Conservation (phyloP, 2,329 filamentous ascomycete genomes). For the Diaporthe batatas region DNA sequence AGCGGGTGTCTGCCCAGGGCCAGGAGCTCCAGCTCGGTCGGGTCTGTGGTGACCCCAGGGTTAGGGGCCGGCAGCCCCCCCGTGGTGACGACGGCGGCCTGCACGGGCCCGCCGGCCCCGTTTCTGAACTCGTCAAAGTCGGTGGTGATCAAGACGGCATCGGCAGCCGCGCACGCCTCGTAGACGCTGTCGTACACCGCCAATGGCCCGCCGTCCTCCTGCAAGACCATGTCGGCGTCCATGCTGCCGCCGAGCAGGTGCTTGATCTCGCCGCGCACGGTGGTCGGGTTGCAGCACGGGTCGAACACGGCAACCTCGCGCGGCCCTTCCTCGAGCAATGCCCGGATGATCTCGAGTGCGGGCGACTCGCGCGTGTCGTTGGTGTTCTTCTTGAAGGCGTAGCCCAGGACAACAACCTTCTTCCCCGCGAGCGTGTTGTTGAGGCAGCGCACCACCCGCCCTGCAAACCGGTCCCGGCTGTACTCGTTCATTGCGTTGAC, state of each 20-base stretch:
- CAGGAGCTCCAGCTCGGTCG: conserved; percentile 61
- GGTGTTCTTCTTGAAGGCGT: conserved; percentile 85
- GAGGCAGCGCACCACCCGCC: conserved; percentile 74
- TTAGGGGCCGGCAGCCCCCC: conserved; percentile 21
- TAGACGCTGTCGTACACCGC: conserved; percentile 63
- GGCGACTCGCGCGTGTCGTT: conserved; percentile 80
- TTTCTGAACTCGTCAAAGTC: conserved; percentile 66
- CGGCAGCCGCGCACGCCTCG: conserved; percentile 62
- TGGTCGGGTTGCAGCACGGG: conserved; percentile 68
- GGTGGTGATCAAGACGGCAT: conserved; percentile 67
- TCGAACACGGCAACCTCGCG: conserved; percentile 77
- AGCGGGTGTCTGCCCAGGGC: conserved; percentile 65
- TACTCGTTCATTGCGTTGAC: conserved; percentile 84
- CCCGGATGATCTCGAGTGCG: conserved; percentile 76
- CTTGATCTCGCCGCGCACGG: conserved; percentile 65
- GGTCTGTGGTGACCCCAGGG: conserved; percentile 43
- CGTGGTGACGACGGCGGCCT: neutral
- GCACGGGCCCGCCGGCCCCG: conserved; percentile 26
- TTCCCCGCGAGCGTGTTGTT: conserved; percentile 78
- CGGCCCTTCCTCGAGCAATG: conserved; percentile 74
- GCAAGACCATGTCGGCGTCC: conserved; percentile 45
- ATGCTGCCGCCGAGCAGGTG: conserved; percentile 51
- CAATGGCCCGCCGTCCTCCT: conserved; percentile 58
- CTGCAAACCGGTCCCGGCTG: conserved; percentile 77
- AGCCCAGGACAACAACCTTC: conserved; percentile 80